These are phyloP conservation scores for Calophaca sinica DNA, from an alignment of 306 rosid genomes.

Conservation along the genomic window DNA sequence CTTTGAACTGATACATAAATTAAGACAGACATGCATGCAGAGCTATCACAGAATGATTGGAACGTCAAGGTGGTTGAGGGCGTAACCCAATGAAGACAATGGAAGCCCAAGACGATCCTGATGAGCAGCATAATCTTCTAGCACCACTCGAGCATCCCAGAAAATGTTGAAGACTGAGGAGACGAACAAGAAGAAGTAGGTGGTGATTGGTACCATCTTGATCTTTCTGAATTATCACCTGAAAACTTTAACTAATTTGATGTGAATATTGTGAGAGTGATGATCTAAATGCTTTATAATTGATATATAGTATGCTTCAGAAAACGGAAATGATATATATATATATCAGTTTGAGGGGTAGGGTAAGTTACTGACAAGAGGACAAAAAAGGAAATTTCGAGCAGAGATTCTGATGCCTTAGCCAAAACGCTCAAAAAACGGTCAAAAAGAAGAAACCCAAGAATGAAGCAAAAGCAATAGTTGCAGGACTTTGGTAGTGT, in stretches of 20 bases:
- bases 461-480: neutral
- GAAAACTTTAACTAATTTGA: neutral
- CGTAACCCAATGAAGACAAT: neutral
- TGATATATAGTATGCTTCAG: neutral
- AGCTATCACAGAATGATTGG: constrained; percentile 39
- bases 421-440: neutral
- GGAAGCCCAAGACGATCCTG: constrained; percentile 11
- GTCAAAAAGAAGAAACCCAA: neutral
- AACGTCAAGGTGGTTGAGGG: constrained; percentile 33
- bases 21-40: neutral
- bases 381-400: constrained; percentile 41
- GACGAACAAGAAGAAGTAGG: constrained; percentile 33
- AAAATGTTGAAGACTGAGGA: constrained; percentile 44
- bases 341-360: constrained; percentile 6
- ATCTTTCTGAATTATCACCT: neutral
- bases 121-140: constrained; percentile 21
- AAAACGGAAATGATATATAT: neutral
- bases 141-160: constrained; percentile 17
- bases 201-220: constrained; percentile 49
- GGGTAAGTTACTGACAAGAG: neutral
- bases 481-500: neutral
- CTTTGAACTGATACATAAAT: too few relatives aligned
- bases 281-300: too few relatives aligned
- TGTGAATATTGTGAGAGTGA: neutral
- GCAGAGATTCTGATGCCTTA: neutral